Evolutionary conservation across 306 rosid genomes (phyloP).

Genomic region (Fragaria nilgerrensis): DNA sequence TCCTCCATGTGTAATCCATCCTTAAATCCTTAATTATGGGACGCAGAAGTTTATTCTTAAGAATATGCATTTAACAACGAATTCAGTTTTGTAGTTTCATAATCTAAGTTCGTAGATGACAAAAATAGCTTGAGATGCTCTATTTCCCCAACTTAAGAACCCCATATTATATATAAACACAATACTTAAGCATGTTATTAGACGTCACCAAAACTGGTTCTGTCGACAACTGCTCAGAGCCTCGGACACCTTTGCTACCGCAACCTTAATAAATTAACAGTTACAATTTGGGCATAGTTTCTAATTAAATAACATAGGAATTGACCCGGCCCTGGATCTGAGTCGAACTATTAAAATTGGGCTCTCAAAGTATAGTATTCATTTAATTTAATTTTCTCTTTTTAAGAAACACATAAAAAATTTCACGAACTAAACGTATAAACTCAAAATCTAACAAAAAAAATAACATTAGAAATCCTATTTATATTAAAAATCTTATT

Average conservation of each 20-base stretch:
- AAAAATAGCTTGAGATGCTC: constrained; percentile 2
- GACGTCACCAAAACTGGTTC: constrained; percentile 3
- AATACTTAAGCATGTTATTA: not conserved
- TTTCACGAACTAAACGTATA: too few species aligned
- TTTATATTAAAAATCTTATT: too few species aligned
- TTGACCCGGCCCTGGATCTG: not conserved
- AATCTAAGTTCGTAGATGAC: not conserved
- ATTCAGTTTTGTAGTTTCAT: constrained; percentile 12
- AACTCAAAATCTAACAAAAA: too few species aligned
- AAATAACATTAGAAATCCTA: too few species aligned
- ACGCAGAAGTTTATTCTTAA: constrained; percentile 28
- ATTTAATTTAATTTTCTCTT: too few species aligned
- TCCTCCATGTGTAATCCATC: constrained; percentile 14
- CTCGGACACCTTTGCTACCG: not conserved
- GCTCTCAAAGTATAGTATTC: too few species aligned
- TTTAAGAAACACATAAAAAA: too few species aligned
- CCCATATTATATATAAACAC: not conserved
- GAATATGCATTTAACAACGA: constrained; percentile 28
- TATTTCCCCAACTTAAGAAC: not conserved
- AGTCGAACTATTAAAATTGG: too few species aligned
- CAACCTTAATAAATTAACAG: not conserved
- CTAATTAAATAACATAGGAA: not conserved
- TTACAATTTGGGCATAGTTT: not conserved
- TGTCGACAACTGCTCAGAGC: not conserved
- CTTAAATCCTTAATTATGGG: constrained; percentile 4